Conservation (phyloP, 768 basidiomycete genomes). For the Dentipellis sp. region DNA sequence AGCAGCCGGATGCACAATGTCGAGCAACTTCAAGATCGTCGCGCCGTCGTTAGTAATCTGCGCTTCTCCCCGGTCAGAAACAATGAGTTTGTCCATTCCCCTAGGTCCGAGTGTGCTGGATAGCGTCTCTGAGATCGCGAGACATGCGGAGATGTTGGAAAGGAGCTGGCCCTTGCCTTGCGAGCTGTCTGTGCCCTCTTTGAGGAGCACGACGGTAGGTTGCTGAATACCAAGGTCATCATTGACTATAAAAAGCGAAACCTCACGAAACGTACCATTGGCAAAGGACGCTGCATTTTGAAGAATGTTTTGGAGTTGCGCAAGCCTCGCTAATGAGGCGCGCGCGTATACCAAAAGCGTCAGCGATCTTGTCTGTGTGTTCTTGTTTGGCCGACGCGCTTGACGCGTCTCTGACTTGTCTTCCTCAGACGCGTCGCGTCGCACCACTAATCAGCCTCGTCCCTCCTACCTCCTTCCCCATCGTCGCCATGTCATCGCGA, state of each 20-base stretch:
- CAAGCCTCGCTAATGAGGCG: background rate
- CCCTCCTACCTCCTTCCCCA: background rate
- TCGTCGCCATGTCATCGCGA: conserved; percentile 16
- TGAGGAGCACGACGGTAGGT: conserved; percentile 94
- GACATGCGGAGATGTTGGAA: conserved; percentile 94
- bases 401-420: conserved; percentile 21
- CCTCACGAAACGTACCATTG: conserved; percentile 9
- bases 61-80: conserved; percentile 86
- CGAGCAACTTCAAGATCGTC: conserved; percentile 93
- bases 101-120: conserved; percentile 94
- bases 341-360: background rate
- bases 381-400: conserved; percentile 21
- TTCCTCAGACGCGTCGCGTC: conserved; percentile 23
- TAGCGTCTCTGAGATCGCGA: conserved; percentile 86
- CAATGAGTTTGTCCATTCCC: conserved; percentile 98
- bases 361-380: conserved; percentile 21
- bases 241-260: conserved; percentile 6
- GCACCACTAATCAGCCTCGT: background rate
- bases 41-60: conserved; percentile 99
- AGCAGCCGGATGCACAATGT: conserved; percentile 97
- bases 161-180: conserved; percentile 89
- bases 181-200: conserved; percentile 93
- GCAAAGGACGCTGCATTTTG: conserved; percentile 69
- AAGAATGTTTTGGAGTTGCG: background rate
- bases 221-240: conserved; percentile 42